Base-by-base conservation (phyloP, 164 flowering plant genomes). In the grape (Vitis vinifera) region DNA sequence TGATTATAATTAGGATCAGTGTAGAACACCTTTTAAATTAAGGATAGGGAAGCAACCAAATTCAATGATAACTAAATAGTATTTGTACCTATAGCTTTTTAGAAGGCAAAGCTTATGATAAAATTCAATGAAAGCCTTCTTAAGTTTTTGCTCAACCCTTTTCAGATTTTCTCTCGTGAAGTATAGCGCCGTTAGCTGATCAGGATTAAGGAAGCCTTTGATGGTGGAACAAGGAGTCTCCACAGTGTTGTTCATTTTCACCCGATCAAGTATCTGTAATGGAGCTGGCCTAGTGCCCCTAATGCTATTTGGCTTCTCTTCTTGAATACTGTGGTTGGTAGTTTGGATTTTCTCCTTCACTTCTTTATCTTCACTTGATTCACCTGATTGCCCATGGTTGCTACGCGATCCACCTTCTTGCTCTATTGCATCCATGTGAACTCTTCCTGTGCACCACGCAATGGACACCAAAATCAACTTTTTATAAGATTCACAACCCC, bases 141-240 rank as follows among this genome's bases (percentile, higher is more conserved):
- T 76, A 4, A 81, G 76, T 53, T 71, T 63, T 2, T 63, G 70
- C 48, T 76, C 85, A 8, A 58, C 77, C 65, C 70, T 78, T 59
- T 12, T 76, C n/a, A 81, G 76, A 51, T 81, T 72, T 44, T 71
- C 70, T 48, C 69, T 76, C 19, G 49, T 82, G 80, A 79, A 82
- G 15, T 65, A 37, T 19, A 76, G 72, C n/a, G 77, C 80, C 1
- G 68, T 51, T 16, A 72, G 37, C 4, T 17, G 17, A 23, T 23
- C 27, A 9, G 72, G 62, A 11, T 31, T 31, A 31, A 31, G 4
- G 44, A 84, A 8, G 7, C 75, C 75, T 68, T 78, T 83, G 13
- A 81, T 73, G 55, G 88, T 80, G 2, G 88, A 83, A 0, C 75
- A 68, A 30, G 90, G 88, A 53, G 86, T 86, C 58, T 73, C 86